Percentiles rank a stretch among this genome's conserved stretches.
phyloP scores from a whole-genome alignment of 352 stramenopile species.

The Globisporangium nodosum region DNA sequence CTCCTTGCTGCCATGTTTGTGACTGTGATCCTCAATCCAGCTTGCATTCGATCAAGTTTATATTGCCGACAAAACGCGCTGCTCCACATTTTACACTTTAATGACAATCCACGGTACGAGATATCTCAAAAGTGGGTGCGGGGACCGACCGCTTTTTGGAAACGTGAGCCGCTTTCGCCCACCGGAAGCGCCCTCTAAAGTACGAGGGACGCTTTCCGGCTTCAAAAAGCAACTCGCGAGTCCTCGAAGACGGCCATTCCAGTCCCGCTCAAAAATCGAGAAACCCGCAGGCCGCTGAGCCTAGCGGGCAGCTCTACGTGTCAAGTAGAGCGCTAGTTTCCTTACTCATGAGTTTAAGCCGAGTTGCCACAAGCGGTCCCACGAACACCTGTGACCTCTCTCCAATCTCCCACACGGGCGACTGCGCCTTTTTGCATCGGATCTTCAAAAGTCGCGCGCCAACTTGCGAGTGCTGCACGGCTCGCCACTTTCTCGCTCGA shows the following conservation, averaged over 20 bases:
- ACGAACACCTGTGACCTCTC: no score
- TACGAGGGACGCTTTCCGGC: conserved; percentile 20
- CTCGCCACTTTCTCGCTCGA: neutral
- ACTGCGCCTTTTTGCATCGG: conserved; percentile 11
- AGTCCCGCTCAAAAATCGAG: conserved; percentile 63
- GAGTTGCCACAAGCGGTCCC: neutral
- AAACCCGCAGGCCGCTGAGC: conserved; percentile 39
- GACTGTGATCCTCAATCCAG: no score
- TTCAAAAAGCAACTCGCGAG: neutral
- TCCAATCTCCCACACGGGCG: neutral
- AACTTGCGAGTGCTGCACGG: no score
- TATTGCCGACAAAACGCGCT: no score
- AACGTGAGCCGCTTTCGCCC: conserved; percentile 11
- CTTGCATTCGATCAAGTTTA: no score
- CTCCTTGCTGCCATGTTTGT: no score
- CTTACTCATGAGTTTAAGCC: conserved; percentile 93
- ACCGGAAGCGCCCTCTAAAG: conserved; percentile 22
- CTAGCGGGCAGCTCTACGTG: conserved; percentile 62
- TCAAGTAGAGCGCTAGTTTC: conserved; percentile 88
- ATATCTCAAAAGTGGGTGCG: conserved; percentile 14
- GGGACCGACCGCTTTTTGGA: conserved; percentile 41
- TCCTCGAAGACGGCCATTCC: conserved; percentile 50
- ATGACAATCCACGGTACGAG: neutral
- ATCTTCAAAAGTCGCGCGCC: neutral
- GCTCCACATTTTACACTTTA: neutral